Base-by-base conservation (phyloP, 1,139 yeast genomes). In the Protomyces inundatus region DNA sequence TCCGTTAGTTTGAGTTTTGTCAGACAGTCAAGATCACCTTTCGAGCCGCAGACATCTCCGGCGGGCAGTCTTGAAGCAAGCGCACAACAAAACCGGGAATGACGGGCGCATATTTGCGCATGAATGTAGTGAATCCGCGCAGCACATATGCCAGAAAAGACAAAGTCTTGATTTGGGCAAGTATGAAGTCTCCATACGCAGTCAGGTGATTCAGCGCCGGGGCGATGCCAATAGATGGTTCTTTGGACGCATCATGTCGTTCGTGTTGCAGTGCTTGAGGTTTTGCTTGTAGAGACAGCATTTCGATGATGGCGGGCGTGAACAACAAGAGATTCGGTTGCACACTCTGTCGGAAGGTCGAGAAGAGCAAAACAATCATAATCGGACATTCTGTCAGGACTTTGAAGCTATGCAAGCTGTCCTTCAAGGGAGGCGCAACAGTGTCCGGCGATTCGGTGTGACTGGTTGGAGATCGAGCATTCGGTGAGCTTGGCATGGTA, bases 141-240 rank as follows among this genome's bases (percentile, higher is more conserved):
- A 95, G 86, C 68, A 91, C 90, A 73, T 91, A 95, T 0, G 98
- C 98, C 71, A 95, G 79, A 70, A 95, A 93, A 0, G 97, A 90
- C 63, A 96, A 95, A 0, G 98, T 96, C 74, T 95, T 95, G 50
- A 95, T 97, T 75, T 95, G 99, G n/a, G 97, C 95, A 51, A 89
- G 78, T 23, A 93, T 85, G 71, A 93, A 89, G 70, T 95, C 98
- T 67, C 95, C 88, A 75, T 87, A 93, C 4, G 56, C 56, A 1
- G 36, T 10, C 34, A 32, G 12, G 10, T 9, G 32, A 16, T 30
- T 23, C 32, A 42, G 48, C 32, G 48, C n/a, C 23, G 48, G 32
- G 4, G 48, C 48, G 72, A 89, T 89, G 65, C 82, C 83, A 68
- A 93, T 87, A n/a, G 83, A 82, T 1, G 95, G 88, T 1, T 79